Base-by-base conservation (phyloP, 2,329 filamentous ascomycete genomes). In the Trichoderma sp. region DNA sequence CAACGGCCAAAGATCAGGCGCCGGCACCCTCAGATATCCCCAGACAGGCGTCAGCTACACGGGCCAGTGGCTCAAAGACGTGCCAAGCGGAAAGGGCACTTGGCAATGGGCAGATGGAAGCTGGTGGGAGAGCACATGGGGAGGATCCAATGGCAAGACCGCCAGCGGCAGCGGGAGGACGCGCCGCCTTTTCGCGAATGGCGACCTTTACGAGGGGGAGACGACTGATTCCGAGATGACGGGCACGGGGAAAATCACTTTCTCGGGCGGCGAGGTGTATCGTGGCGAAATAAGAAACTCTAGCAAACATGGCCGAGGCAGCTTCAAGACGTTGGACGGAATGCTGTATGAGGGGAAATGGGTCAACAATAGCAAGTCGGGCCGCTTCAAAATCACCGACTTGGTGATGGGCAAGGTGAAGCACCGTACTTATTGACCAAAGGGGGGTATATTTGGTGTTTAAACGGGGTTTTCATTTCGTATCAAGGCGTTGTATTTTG, bases 41-140 rank as follows among this genome's bases (percentile, higher is more conserved):
- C 18, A 28, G 3, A 59, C 58, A 18, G 58, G 58, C 2, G 1
- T 7, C 16, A 59, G 24, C 30, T 46, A 59, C 37, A 43, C 58
- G 3, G 58, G 58, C 24, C 14, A 59, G 16, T 59, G 58, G 58
- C 46, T 26, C 24, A 43, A 59, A 3, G 26, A 59, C 3, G 1
- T 59, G 2, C 58, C 58, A 7, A 43, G 16, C 0, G 58, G 58
- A 1, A 43, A 59, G 13, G 58, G 58, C 18, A 28, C 28, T 11
- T 59, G 58, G 58, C 10, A 37, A 5, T 59, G 58, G 58, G 16
- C 37, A 46, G 43, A 59, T 18, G 58, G 58, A 21, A 37, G 43
- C 6, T 59, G 58, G 58, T 43, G 39, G 58, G 58, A 59, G 37
- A 37, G 58, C 26, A 59, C 34, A 6, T 59, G 58, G 58, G 18